These are phyloP conservation scores for Phyllachora maydis DNA, from an alignment of 2,329 filamentous ascomycete genomes.

Conservation along the genomic window DNA sequence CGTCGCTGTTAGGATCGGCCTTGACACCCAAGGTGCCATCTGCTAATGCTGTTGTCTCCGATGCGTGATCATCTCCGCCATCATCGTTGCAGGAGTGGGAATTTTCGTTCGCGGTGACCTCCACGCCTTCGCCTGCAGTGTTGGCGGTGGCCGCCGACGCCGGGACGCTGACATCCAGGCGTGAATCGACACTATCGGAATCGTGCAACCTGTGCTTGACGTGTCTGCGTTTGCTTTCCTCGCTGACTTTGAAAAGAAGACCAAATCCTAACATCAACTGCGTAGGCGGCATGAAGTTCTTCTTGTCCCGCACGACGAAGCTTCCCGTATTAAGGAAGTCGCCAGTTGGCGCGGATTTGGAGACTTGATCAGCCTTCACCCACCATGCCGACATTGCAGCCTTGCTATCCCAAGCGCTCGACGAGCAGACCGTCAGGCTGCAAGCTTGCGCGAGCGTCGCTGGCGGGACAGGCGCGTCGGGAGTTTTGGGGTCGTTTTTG, in stretches of 20 bases:
- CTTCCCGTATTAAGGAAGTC: constrained; percentile 61
- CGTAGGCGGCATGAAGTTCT: constrained; percentile 77
- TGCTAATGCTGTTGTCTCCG: too few relatives aligned
- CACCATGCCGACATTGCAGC: constrained; percentile 93
- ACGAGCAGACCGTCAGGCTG: constrained; percentile 60
- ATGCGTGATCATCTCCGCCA: constrained; percentile 8
- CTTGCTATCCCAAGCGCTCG: constrained; percentile 77
- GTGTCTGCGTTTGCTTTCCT: constrained; percentile 67
- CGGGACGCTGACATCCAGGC: constrained; percentile 3
- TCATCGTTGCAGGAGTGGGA: constrained; percentile 9
- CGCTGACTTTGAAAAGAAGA: constrained; percentile 72
- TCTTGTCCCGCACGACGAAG: constrained; percentile 69
- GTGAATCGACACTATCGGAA: too few relatives aligned
- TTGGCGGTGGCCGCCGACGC: constrained; percentile 3
- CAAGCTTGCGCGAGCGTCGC: constrained; percentile 84
- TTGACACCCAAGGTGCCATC: too few relatives aligned
- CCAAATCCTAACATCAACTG: constrained; percentile 77
- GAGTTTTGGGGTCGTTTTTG: constrained; percentile 62
- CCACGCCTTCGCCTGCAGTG: constrained; percentile 2
- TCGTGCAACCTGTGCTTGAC: constrained; percentile 42
- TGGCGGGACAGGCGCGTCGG: constrained; percentile 75
- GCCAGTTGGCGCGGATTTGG: constrained; percentile 61
- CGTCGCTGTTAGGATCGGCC: too few relatives aligned
- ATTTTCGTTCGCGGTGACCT: constrained; percentile 6
- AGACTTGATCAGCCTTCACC: constrained; percentile 79